phyloP scores from a whole-genome alignment of 257 asterid species.

The Ballota nigra region DNA sequence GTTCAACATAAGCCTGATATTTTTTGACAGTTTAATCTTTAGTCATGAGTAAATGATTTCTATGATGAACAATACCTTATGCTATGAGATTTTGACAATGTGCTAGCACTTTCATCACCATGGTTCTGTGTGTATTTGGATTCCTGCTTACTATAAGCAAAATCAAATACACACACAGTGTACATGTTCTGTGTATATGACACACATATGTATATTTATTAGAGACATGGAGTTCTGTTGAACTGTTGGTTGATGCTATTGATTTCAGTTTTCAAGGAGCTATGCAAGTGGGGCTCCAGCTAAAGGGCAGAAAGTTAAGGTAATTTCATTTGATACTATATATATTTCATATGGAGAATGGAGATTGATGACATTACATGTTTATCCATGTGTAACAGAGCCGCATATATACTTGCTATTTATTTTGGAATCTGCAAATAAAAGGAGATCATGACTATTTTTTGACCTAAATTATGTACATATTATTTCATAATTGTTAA shows the following conservation, averaged over 20 bases:
- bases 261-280: constrained; percentile 51
- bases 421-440: no score
- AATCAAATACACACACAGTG: no score
- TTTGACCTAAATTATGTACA: constrained; percentile 10
- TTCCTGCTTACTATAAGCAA: no score
- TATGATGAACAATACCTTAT: neutral
- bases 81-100: neutral
- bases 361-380: constrained; percentile 27
- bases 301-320: no score
- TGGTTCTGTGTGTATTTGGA: neutral
- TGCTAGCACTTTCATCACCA: neutral
- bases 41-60: neutral
- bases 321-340: no score
- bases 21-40: neutral
- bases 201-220: neutral
- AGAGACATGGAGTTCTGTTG: neutral
- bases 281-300: no score
- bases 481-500: constrained; percentile 4
- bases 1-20: neutral
- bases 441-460: neutral
- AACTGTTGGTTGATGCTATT: constrained; percentile 11
- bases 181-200: no score
- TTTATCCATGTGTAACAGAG: neutral
- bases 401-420: neutral
- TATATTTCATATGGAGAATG: no score